Evolutionary conservation across 177 flowering plant species (phyloP), one percentile per base, ranked within the genome.

Genomic region (Telopea speciosissima): DNA sequence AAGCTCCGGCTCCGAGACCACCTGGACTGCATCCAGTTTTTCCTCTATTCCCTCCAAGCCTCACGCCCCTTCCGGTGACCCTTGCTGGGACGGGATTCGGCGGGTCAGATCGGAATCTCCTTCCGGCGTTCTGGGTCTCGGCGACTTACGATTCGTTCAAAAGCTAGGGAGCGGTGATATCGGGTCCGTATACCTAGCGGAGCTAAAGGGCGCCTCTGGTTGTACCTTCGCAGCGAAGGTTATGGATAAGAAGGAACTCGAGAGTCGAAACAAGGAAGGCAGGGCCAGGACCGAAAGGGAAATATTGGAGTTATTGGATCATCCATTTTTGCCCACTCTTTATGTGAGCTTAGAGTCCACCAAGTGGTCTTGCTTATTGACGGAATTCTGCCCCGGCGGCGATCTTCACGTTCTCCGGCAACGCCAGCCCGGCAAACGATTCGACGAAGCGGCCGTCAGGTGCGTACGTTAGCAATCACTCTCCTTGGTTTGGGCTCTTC

Each of bases 371-470:
- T 90, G 96, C 56, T 75, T 93, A 23, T 66, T 93, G 52, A 93
- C 97, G 22, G 97, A 93, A 85, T 93, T 89, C 72, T 91, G 98
- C 68, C 92, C 97, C 74, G 98, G 98, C 71, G 98, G 98, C n/a
- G 98, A 93, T 80, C 88, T 93, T 24, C 98, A 93, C 78, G 90
- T 93, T 16, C 87, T 90, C 81, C 89, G 97, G 44, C 97, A 92
- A 66, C 83, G 88, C 1, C 97, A 91, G 74, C 86, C 87, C 13
- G 70, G 68, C 31, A 89, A 89, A 68, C 88, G 97, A 17, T 93
- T 87, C 81, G 75, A 75, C 4, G 93, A 89, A 42, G 24, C 83
- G 26, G 89, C 90, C 70, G 90, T 88, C 79, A 85, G 93, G 96
- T 90, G 72, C 80, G 81, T 72, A 70, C 66, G 26, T 68, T 74